Conservation (phyloP, 2,329 filamentous ascomycete species). For the Penicillium sp. region DNA sequence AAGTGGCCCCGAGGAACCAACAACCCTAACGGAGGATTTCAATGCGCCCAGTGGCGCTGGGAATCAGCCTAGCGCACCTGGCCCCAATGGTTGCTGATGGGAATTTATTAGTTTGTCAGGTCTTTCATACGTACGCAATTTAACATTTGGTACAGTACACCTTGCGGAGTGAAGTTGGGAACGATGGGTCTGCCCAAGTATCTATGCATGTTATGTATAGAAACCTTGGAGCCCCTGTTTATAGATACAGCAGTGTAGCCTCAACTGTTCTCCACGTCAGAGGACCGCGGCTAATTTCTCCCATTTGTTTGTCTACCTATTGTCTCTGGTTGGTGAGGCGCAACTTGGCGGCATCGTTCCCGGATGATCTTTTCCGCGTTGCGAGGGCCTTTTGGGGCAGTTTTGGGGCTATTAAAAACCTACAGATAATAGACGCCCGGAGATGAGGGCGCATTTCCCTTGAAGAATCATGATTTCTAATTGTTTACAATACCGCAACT, state of each 20-base stretch:
- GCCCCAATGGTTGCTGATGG: constrained; percentile 1
- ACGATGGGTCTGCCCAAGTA: background rate
- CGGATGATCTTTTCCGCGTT: constrained; percentile 3
- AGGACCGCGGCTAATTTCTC: constrained; percentile 2
- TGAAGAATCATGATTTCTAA: background rate
- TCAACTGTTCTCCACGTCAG: constrained; percentile 6
- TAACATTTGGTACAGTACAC: background rate
- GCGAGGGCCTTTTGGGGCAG: background rate
- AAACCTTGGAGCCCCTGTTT: background rate
- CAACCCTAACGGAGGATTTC: background rate
- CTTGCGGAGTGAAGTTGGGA: background rate
- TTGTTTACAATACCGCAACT: constrained; percentile 3
- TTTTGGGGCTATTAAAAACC: background rate
- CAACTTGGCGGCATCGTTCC: background rate
- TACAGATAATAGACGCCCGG: background rate
- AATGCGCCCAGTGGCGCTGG: constrained; percentile 3
- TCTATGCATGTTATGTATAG: background rate
- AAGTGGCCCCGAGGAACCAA: background rate
- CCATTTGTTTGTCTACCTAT: background rate
- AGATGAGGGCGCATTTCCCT: background rate
- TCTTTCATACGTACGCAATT: background rate
- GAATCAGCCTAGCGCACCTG: constrained; percentile 3
- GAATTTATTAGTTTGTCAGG: background rate
- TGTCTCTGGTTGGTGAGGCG: constrained; percentile 2
- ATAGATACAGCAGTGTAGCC: background rate